phyloP scores from a whole-genome alignment of 2,329 filamentous ascomycete genomes.

The Arachnomyces sp. region DNA sequence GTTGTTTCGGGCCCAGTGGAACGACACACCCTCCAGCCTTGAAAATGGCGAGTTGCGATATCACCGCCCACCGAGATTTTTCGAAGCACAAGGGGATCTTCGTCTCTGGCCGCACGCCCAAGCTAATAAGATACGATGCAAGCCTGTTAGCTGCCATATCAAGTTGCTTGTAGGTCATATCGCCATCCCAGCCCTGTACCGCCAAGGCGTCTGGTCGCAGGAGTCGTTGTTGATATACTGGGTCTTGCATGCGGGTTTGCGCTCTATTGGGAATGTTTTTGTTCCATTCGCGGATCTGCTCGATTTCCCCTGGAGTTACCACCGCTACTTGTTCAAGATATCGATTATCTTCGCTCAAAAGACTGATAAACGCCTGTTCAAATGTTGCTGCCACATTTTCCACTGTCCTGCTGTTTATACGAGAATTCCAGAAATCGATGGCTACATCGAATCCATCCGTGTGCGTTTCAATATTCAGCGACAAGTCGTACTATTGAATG shows the following conservation, averaged over 20 bases:
- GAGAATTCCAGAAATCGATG: too few relatives aligned
- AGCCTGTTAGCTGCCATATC: neutral
- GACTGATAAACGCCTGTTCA: too few relatives aligned
- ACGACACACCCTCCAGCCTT: slow-evolving; percentile 38
- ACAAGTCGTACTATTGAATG: too few relatives aligned
- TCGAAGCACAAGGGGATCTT: slow-evolving; percentile 37
- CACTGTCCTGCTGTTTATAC: too few relatives aligned
- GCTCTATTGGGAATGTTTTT: neutral
- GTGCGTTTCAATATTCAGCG: too few relatives aligned
- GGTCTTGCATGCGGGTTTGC: slow-evolving; percentile 28
- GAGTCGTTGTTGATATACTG: slow-evolving; percentile 30
- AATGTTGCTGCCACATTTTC: too few relatives aligned
- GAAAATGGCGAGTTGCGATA: slow-evolving; percentile 34
- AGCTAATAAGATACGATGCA: neutral
- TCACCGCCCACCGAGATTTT: slow-evolving; percentile 37
- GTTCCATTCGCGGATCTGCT: slow-evolving; percentile 3
- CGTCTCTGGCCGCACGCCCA: slow-evolving; percentile 12
- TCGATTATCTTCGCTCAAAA: slow-evolving; percentile 22
- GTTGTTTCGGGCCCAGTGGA: slow-evolving; percentile 34
- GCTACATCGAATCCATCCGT: too few relatives aligned
- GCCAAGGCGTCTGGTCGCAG: slow-evolving; percentile 14
- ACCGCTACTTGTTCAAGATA: slow-evolving; percentile 2
- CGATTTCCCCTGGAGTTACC: slow-evolving; percentile 21
- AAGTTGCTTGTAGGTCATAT: slow-evolving; percentile 6
- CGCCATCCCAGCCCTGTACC: slow-evolving; percentile 13